Base-by-base conservation (phyloP, 179 eudicot genomes). In the Carnegiea gigantea region DNA sequence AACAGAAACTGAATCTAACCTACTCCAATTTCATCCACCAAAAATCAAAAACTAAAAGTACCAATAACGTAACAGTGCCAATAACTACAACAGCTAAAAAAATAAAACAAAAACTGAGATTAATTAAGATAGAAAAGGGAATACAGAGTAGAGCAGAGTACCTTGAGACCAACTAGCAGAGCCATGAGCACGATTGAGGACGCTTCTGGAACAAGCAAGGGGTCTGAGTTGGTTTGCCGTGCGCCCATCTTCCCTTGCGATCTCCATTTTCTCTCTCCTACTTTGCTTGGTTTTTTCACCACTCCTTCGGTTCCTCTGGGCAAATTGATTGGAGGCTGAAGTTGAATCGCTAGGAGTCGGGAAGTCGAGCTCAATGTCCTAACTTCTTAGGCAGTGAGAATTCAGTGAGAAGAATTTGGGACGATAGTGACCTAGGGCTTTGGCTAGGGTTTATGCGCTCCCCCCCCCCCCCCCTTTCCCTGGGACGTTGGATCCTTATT, bases 161-260 rank as follows among this genome's bases (percentile, higher is more conserved):
- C 98, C 98, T 89, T 95, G 98, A 65, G 90, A 89, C 93, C 95
- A 92, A 77, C 86, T 90, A 64, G 94, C 95, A 80, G 99, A 95
- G 79, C 99, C 99, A 85, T 95, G 97, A 81, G 97, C 95, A 70
- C 97, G 98, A 80, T 89, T 86, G 54, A 95, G 93, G 48, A 88
- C 57, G 49, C 46, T 87, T 53, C 91, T 89, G 51, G 92, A 83
- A 81, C 94, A 95, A 80, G 89, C 87, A 9, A 94, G 82, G 1
- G 94, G 94, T 82, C 97, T 88, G 88, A 94, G 75, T 79, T 92
- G 98, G 73, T 86, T 90, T 24, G 93, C 80, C 12, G 90, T 86
- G 5, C 98, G 92, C 9, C 93, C 93, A 82, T 92, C 94, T 73
- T 28, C 84, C 51, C 97, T 93, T 18, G 90, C 91, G 26, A 88